These are phyloP conservation scores for Vigna mungo DNA, from an alignment of 306 rosid genomes.

Conservation along the genomic window DNA sequence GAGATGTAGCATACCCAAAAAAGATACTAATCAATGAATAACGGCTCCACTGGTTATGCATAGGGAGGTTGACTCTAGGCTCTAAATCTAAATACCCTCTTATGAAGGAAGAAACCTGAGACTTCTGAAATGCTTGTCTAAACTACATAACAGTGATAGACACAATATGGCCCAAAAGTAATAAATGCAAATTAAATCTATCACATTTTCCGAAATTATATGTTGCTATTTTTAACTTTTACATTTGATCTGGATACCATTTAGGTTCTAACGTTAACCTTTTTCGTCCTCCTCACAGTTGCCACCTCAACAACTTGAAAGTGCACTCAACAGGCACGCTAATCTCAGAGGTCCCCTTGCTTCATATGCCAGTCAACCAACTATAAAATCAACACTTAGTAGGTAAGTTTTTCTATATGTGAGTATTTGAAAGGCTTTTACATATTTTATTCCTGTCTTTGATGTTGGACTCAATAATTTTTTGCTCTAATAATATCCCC, in stretches of 20 bases:
- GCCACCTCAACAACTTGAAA: conserved; percentile 89
- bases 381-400: conserved; percentile 73
- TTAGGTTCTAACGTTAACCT: neutral
- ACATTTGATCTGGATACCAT: neutral
- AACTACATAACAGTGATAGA: neutral
- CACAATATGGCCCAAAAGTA: neutral
- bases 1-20: neutral
- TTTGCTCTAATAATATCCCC: neutral
- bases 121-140: neutral
- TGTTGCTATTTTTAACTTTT: neutral
- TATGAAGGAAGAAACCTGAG: neutral
- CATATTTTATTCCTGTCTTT: neutral
- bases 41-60: neutral
- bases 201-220: neutral
- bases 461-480: neutral
- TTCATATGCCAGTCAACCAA: conserved; percentile 81
- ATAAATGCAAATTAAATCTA: neutral
- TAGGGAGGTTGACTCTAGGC: neutral
- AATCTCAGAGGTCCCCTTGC: conserved; percentile 80
- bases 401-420: conserved; percentile 60
- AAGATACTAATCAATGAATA: neutral
- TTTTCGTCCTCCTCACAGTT: conserved; percentile 60
- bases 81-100: neutral
- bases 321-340: conserved; percentile 78
- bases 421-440: neutral